Percentiles rank a stretch among this genome's conserved stretches.
Evolutionary conservation across 192 early-diverging fungal species (phyloP).

Genomic region (Entomortierella beljakovae): DNA sequence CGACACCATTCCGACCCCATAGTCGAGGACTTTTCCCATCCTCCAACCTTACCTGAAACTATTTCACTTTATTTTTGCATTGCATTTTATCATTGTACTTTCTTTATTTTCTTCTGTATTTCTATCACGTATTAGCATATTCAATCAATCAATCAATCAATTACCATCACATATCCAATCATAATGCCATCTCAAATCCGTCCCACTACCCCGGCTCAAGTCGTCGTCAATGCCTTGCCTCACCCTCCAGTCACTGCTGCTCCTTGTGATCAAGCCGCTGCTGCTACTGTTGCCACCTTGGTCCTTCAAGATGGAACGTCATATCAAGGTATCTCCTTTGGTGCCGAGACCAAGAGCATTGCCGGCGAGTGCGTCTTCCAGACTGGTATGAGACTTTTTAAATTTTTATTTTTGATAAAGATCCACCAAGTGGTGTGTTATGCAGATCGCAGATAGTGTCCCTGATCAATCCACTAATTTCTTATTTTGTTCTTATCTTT

Average conservation of each 20-base stretch:
- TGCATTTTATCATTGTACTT: not conserved
- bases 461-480: not conserved
- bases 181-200: constrained; percentile 42
- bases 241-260: constrained; percentile 47
- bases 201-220: constrained; percentile 5
- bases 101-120: constrained; percentile 21
- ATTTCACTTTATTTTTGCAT: not conserved
- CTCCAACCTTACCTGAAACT: not conserved
- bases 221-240: constrained; percentile 14
- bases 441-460: not conserved
- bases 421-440: not conserved
- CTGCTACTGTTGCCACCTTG: constrained; percentile 70
- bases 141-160: not conserved
- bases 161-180: not conserved
- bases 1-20: constrained; percentile 21
- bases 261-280: constrained; percentile 48
- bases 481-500: not conserved
- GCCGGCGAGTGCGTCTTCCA: constrained; percentile 99
- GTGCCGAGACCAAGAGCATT: constrained; percentile 85
- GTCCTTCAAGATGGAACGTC: constrained; percentile 87
- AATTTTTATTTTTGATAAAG: no score
- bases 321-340: constrained; percentile 93
- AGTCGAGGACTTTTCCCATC: constrained; percentile 7
- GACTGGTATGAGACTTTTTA: constrained; percentile 85
- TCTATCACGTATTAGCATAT: constrained; percentile 10